A percentile compares a stretch with the other conserved stretches of the same genome.
Conservation (phyloP, 139 green algal genomes). For the Tetraselmis chui region DNA sequence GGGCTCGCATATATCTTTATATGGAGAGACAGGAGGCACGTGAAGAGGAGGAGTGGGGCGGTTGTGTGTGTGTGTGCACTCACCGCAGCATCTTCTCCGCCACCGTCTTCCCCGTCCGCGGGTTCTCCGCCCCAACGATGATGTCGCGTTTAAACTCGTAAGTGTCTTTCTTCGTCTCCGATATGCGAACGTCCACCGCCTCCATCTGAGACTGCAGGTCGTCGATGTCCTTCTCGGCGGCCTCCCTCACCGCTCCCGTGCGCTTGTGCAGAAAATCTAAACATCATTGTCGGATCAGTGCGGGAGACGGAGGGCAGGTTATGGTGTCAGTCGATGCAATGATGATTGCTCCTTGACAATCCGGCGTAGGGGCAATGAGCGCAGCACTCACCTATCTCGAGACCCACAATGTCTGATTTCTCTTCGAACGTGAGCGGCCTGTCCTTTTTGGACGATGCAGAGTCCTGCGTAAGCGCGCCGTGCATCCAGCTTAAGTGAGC, state of each 20-base stretch:
- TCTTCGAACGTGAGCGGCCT: constrained; percentile 48
- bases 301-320: background rate
- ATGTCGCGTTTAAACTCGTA: constrained; percentile 84
- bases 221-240: constrained; percentile 55
- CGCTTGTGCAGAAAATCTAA: background rate
- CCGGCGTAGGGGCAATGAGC: background rate
- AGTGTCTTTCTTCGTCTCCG: constrained; percentile 66
- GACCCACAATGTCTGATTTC: constrained; percentile 53
- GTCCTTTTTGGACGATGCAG: constrained; percentile 10
- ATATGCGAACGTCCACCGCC: constrained; percentile 68
- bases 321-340: background rate
- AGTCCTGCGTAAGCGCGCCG: background rate
- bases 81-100: constrained; percentile 64
- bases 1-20: too few relatives aligned
- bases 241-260: constrained; percentile 29
- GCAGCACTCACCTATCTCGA: constrained; percentile 32
- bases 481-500: too few relatives aligned
- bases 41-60: too few relatives aligned
- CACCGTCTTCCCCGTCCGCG: constrained; percentile 53
- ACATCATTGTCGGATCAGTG: background rate
- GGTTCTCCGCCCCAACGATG: constrained; percentile 70
- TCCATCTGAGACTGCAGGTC: constrained; percentile 63
- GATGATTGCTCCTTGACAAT: background rate
- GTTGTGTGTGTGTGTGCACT: background rate
- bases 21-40: too few relatives aligned